A percentile compares a stretch with the other conserved stretches of the same genome.
These are phyloP conservation scores for Collybia sp. DNA, from an alignment of 768 basidiomycete species.

Conservation along the genomic window DNA sequence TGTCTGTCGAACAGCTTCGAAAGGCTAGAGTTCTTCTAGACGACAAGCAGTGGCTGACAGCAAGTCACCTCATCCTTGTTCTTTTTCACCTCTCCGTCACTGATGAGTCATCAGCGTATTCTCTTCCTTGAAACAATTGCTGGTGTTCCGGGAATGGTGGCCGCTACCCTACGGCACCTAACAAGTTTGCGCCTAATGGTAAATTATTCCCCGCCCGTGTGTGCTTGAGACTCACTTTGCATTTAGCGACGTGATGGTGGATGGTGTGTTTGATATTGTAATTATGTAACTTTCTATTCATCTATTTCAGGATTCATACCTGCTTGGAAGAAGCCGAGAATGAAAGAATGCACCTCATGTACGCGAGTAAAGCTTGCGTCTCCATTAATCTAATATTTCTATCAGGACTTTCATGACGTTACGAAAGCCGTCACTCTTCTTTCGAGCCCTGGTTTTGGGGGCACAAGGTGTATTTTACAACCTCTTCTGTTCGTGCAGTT, in stretches of 20 bases:
- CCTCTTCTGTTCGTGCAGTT: slow-evolving; percentile 62
- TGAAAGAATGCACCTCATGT: slow-evolving; percentile 95
- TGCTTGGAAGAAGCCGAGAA: slow-evolving; percentile 94
- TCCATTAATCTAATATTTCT: slow-evolving; percentile 2
- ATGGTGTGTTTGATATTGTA: slow-evolving; percentile 27
- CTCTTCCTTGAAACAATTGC: slow-evolving; percentile 82
- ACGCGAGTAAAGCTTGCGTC: slow-evolving; percentile 14
- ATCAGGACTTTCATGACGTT: slow-evolving; percentile 93
- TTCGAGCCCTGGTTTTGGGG: slow-evolving; percentile 79
- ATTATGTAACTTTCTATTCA: slow-evolving; percentile 32
- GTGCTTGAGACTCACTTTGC: slow-evolving; percentile 4
- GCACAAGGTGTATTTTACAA: slow-evolving; percentile 94
- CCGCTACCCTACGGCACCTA: slow-evolving; percentile 82
- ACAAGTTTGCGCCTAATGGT: slow-evolving; percentile 87
- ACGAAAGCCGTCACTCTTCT: slow-evolving; percentile 70
- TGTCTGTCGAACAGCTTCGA: slow-evolving; percentile 71
- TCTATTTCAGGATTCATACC: slow-evolving; percentile 85
- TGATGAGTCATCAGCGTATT: slow-evolving; percentile 34
- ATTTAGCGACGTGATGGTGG: slow-evolving; percentile 46
- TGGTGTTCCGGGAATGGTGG: slow-evolving; percentile 97
- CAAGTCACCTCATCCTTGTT: slow-evolving; percentile 23
- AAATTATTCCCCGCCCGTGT: slow-evolving; percentile 9
- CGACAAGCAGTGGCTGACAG: slow-evolving; percentile 73
- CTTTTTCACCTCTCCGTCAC: neutral
- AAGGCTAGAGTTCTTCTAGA: slow-evolving; percentile 70